Evolutionary conservation across 441 rosid genomes (phyloP), one percentile per base, ranked within the genome.

Genomic region (Codiaeum variegatum): DNA sequence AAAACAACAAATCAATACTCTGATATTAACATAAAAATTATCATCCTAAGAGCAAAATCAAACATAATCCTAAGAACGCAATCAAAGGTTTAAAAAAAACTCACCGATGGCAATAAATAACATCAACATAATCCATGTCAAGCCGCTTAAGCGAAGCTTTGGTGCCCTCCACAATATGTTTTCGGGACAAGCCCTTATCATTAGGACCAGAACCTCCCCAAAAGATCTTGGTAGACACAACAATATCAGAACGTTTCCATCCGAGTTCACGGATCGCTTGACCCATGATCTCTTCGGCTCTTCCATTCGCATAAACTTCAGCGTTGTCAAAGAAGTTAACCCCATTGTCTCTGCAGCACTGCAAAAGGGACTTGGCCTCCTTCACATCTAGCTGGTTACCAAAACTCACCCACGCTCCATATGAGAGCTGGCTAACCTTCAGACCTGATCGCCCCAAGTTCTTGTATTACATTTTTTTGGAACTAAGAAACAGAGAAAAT

Each of bases 261-360:
- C 99, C 99, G 13, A 94, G 84, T 76, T 92, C 97, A 31, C 98
- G 91, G 79, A 94, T 90, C 26, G 97, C 97, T 52, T 94, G 96
- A 8, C 98, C 97, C 97, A 94, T 92, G 81, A 94, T 91, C 87
- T 94, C 98, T 83, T 94, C 94, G 5, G 99, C 98, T 0, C 98
- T 86, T 38, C 98, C 99, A 71, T 91, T 91, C 66, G 96, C 98
- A 69, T 94, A 92, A 70, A 92, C 99, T 86, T 94, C 98, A n/a
- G 99, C 98, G 83, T 94, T 94, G 70, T 94, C 99, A 84, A 94
- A 94, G 91, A 92, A 94, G 82, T 91, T 94, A 75, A 94, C 99
- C 16, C 99, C 98, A 51, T 84, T 69, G 78, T 90, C 98, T 5
- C 96, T 83, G 86, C 98, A 90, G 79, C 99, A 92, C 75, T 91